Evolutionary conservation across 176 grass and related monocot genomes (phyloP).

Genomic region (Panicum miliaceum): DNA sequence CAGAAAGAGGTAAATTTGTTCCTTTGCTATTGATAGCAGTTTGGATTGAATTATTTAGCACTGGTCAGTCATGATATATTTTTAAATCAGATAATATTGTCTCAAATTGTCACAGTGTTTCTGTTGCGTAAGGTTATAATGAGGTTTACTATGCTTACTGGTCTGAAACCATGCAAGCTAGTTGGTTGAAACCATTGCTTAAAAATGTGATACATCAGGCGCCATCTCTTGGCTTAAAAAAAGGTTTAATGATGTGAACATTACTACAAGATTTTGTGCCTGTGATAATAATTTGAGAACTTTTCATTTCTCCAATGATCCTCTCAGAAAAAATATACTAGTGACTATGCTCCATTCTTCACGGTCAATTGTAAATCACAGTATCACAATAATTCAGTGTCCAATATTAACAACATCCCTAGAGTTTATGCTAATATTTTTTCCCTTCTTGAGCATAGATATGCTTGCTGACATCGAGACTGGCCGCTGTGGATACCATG

Average conservation of each 20-base stretch:
- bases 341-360: neutral
- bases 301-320: neutral
- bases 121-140: neutral
- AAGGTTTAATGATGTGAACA: neutral
- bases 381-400: neutral
- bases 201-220: neutral
- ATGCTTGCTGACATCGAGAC: constrained; percentile 73
- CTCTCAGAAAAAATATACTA: constrained; percentile 2
- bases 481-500: constrained; percentile 84
- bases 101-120: neutral
- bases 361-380: constrained; percentile 16
- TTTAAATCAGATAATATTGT: neutral
- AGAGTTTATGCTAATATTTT: constrained; percentile 30
- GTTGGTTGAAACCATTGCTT: constrained; percentile 18
- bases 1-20: constrained; percentile 72
- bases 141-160: neutral
- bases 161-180: neutral
- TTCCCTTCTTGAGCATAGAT: constrained; percentile 47
- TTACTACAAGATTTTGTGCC: neutral
- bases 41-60: constrained; percentile 1
- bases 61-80: neutral
- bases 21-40: constrained; percentile 1
- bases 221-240: neutral
- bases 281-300: neutral
- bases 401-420: neutral